A percentile compares a stretch with the other conserved stretches of the same genome.
Evolutionary conservation across 495 filamentous ascomycete species (phyloP).

Genomic region (Xylaria castorea): DNA sequence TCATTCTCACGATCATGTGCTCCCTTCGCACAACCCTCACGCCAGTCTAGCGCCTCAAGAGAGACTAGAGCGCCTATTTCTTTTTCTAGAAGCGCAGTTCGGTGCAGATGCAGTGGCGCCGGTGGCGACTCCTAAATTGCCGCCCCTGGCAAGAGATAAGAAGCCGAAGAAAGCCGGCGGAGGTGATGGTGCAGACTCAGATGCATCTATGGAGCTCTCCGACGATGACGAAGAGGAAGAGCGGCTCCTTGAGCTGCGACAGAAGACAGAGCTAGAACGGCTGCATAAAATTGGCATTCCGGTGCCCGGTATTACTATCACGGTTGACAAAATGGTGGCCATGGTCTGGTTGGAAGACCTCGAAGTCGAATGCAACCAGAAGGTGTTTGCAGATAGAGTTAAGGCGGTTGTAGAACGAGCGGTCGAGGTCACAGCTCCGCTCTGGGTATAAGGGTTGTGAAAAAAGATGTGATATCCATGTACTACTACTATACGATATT

Average conservation of each 20-base stretch:
- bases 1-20: conserved; percentile 59
- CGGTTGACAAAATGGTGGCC: conserved; percentile 85
- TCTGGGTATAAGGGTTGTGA: conserved; percentile 55
- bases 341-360: conserved; percentile 90
- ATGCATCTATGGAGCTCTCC: conserved; percentile 51
- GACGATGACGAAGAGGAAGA: conserved; percentile 51
- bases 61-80: conserved; percentile 80
- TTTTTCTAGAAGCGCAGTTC: conserved; percentile 98
- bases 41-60: conserved; percentile 72
- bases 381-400: conserved; percentile 78
- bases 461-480: not conserved
- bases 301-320: conserved; percentile 85
- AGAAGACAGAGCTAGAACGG: conserved; percentile 64
- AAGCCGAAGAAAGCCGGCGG: conserved; percentile 35
- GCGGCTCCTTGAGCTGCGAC: conserved; percentile 47
- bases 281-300: conserved; percentile 83
- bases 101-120: conserved; percentile 76
- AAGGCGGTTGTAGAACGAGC: conserved; percentile 88
- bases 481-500: conserved; percentile 13
- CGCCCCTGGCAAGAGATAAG: conserved; percentile 42
- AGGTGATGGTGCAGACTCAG: conserved; percentile 39
- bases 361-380: conserved; percentile 82
- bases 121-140: conserved; percentile 70
- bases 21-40: conserved; percentile 70
- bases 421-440: conserved; percentile 84